Evolutionary conservation across 1,284 basidiomycete genomes (phyloP).

Genomic region (Anthracocystis walkeri): DNA sequence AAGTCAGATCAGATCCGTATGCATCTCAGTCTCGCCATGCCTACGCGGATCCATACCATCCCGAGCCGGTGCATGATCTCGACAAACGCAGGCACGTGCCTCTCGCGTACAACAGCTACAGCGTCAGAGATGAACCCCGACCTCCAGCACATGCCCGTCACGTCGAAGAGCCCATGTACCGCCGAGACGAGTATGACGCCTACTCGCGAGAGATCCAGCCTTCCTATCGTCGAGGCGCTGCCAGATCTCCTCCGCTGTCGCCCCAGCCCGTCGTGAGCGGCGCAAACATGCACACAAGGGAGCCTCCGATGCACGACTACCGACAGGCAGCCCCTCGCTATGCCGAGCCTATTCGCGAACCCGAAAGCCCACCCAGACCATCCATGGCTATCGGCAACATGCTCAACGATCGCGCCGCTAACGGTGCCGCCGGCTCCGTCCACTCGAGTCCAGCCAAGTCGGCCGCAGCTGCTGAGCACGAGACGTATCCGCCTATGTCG

Average conservation of each 20-base stretch:
- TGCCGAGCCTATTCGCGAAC: conserved; percentile 22
- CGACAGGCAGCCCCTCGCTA: conserved; percentile 6
- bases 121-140: conserved; percentile 24
- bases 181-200: conserved; percentile 34
- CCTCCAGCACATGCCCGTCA: conserved; percentile 11
- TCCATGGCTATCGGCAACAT: conserved; percentile 57
- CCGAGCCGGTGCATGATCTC: conserved; percentile 19
- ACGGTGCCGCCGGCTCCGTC: conserved; percentile 20
- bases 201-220: conserved; percentile 49
- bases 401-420: conserved; percentile 52
- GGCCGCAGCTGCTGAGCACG: conserved; percentile 14
- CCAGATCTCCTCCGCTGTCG: conserved; percentile 24
- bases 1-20: conserved; percentile 23
- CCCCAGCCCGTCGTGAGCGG: conserved; percentile 10
- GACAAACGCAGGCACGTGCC: conserved; percentile 30
- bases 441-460: conserved; percentile 38
- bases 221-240: conserved; percentile 44
- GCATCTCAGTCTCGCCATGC: conserved; percentile 26
- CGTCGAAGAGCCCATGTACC: conserved; percentile 20
- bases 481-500: conserved; percentile 1
- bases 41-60: conserved; percentile 15
- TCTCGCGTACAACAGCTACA: conserved; percentile 26
- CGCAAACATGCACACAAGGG: conserved; percentile 17
- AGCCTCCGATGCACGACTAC: conserved; percentile 22
- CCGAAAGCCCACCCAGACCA: conserved; percentile 43